These are phyloP conservation scores for Caryopteris hybrid DNA, from an alignment of 305 asterid species.

Conservation along the genomic window DNA sequence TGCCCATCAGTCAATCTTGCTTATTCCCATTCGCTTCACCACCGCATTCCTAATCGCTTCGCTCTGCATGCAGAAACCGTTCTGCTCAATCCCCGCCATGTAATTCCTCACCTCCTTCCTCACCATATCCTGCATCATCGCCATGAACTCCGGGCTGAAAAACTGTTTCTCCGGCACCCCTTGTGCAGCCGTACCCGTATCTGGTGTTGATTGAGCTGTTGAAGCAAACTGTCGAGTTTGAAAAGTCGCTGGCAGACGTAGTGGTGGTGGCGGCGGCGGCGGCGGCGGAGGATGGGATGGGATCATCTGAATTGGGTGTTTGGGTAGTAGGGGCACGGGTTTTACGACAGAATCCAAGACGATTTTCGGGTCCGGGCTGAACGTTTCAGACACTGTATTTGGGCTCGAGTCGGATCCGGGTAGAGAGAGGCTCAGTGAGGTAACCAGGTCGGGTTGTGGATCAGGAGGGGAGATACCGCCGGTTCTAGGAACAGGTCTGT, in stretches of 20 bases:
- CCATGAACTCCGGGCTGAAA: constrained; percentile 49
- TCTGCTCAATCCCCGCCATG: constrained; percentile 46
- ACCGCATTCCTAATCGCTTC: constrained; percentile 48
- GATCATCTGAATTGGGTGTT: constrained; percentile 12
- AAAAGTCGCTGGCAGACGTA: neutral
- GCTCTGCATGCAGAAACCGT: constrained; percentile 29
- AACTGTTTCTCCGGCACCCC: constrained; percentile 37
- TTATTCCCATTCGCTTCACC: constrained; percentile 44
- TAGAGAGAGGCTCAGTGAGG: constrained; percentile 29
- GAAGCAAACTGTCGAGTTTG: constrained; percentile 7
- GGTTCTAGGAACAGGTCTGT: constrained; percentile 28
- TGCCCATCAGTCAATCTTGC: constrained; percentile 38
- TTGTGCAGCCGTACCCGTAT: neutral
- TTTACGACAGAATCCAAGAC: neutral
- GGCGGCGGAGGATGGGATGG: constrained; percentile 14
- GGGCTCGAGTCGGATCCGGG: constrained; percentile 25
- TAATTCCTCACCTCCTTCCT: constrained; percentile 65
- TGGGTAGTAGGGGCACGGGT: constrained; percentile 3
- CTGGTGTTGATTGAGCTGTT: neutral
- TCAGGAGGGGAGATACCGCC: constrained; percentile 38
- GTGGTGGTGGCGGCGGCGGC: neutral
- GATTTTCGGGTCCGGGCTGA: constrained; percentile 9
- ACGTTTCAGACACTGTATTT: neutral
- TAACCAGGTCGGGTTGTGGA: constrained; percentile 19
- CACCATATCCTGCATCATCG: constrained; percentile 68